Evolutionary conservation across 768 basidiomycete species (phyloP).

Genomic region (Mrakia hoshinonis): DNA sequence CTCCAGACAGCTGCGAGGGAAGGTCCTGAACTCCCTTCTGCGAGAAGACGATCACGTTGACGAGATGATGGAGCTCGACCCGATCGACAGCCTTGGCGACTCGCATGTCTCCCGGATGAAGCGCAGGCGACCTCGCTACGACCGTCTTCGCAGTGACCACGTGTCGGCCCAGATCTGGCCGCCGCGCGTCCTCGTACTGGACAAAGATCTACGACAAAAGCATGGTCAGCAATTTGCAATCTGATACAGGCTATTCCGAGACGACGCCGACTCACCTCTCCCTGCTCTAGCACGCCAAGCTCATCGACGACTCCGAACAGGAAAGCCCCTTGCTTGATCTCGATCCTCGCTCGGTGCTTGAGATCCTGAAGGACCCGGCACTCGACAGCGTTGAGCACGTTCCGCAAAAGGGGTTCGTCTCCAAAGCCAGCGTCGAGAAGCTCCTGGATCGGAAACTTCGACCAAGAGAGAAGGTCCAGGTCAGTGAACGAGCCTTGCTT

Average conservation of each 20-base stretch:
- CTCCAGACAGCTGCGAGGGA: slow-evolving; percentile 33
- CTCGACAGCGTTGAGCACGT: slow-evolving; percentile 37
- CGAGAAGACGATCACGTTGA: slow-evolving; percentile 41
- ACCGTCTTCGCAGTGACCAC: neutral
- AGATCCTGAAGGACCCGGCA: slow-evolving; percentile 38
- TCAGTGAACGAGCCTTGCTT: too few relatives aligned
- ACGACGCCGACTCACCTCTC: slow-evolving; percentile 30
- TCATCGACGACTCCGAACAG: slow-evolving; percentile 41
- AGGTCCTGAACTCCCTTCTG: slow-evolving; percentile 35
- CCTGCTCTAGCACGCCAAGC: slow-evolving; percentile 37
- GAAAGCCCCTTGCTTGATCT: slow-evolving; percentile 36
- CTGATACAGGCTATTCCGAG: neutral
- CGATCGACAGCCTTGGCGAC: slow-evolving; percentile 36
- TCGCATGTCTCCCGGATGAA: slow-evolving; percentile 37
- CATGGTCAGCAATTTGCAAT: neutral
- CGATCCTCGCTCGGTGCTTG: slow-evolving; percentile 38
- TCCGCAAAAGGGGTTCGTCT: slow-evolving; percentile 35
- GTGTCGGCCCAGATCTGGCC: neutral
- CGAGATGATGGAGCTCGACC: slow-evolving; percentile 36
- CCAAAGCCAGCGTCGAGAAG: slow-evolving; percentile 37
- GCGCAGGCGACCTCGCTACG: slow-evolving; percentile 1
- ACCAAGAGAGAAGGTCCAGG: neutral
- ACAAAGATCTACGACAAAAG: neutral
- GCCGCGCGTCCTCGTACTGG: neutral
- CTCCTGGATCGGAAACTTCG: slow-evolving; percentile 35